phyloP scores from a whole-genome alignment of 495 filamentous ascomycete species.

The Talaromyces liani region DNA sequence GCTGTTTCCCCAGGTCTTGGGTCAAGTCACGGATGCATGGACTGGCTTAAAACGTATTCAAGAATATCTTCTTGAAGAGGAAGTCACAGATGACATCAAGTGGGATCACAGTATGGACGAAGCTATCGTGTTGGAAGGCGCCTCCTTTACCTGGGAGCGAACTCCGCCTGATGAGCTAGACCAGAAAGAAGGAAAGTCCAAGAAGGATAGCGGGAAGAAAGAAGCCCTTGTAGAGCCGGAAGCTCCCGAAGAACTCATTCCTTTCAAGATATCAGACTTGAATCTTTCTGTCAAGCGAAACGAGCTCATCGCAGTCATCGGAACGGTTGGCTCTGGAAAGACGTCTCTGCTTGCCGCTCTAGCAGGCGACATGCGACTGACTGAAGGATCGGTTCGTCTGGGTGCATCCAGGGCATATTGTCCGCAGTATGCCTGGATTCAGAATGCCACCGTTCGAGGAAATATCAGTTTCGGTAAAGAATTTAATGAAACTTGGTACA shows the following conservation, averaged over 20 bases:
- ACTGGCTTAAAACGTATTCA: conserved; percentile 77
- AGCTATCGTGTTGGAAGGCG: conserved; percentile 65
- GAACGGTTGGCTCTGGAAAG: conserved; percentile 86
- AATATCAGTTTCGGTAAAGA: conserved; percentile 88
- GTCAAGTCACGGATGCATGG: conserved; percentile 82
- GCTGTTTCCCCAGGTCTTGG: conserved; percentile 78
- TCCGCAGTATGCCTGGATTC: conserved; percentile 96
- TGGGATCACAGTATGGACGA: conserved; percentile 53
- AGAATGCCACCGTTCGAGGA: conserved; percentile 76
- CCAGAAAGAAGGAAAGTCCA: conserved; percentile 24
- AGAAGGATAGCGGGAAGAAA: conserved; percentile 19
- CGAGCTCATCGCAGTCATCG: conserved; percentile 87
- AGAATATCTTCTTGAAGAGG: conserved; percentile 79
- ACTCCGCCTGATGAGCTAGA: conserved; percentile 55
- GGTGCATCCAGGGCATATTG: conserved; percentile 82
- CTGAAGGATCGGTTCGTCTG: conserved; percentile 61
- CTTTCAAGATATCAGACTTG: conserved; percentile 74
- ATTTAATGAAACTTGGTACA: conserved; percentile 45
- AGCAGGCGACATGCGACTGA: conserved; percentile 89
- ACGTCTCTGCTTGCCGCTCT: conserved; percentile 83
- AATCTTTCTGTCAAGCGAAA: conserved; percentile 67
- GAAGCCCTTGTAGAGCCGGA: conserved; percentile 19
- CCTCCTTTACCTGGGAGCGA: conserved; percentile 90
- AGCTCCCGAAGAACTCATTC: conserved; percentile 47
- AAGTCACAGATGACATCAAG: conserved; percentile 65